Base-by-base conservation (phyloP, 1,284 basidiomycete genomes). In the Tilletiopsis washingtonensis region DNA sequence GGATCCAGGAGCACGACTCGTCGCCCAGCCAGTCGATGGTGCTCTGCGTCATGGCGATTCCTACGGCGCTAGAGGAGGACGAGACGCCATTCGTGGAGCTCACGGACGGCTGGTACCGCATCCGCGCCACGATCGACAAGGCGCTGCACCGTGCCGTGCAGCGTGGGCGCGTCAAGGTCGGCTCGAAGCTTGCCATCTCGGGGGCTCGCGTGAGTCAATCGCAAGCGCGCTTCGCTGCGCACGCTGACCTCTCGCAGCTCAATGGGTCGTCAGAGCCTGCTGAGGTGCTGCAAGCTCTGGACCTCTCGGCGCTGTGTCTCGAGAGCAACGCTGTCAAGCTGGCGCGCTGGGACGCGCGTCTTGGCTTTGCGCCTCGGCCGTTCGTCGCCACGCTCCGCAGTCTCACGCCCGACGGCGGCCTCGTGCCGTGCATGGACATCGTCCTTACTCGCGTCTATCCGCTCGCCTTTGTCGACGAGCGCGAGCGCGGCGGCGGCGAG, bases 21-120 rank as follows among this genome's bases (percentile, higher is more conserved):
- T 80, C 85, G 0, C 77, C 86, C 1, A 76, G 81, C 0, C 78
- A 77, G 34, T 84, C 88, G 0, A 85, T 96, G 82, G 79, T 91
- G 0, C 79, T 98, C 0, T 87, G 86, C 62, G 80, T 98, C 1
- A 80, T 26, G 82, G 97, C 9, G 7, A 24, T 17, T 21, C 29
- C 75, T 76, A 47, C 51, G 34, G 46, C 55, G 17, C 44, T 57
- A 14, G 49, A 47, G 19, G 59, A 59, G 9, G 54, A 55, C 9
- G 41, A 49, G 29, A 52, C 51, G 3, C 36, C 14, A 11, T 27
- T 53, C 78, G 75, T 91, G 5, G 91, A 94, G 73, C 77, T 98
- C 12, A 91, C 89, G 0, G 94, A 98, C 68, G 93, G 93, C 7
- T 98, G 93, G 94, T 98, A 98, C 67, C 78, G 82, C 27, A 79